Evolutionary conservation across 208 protist species (phyloP).

Genomic region (Vickermania ingenoplastis): DNA sequence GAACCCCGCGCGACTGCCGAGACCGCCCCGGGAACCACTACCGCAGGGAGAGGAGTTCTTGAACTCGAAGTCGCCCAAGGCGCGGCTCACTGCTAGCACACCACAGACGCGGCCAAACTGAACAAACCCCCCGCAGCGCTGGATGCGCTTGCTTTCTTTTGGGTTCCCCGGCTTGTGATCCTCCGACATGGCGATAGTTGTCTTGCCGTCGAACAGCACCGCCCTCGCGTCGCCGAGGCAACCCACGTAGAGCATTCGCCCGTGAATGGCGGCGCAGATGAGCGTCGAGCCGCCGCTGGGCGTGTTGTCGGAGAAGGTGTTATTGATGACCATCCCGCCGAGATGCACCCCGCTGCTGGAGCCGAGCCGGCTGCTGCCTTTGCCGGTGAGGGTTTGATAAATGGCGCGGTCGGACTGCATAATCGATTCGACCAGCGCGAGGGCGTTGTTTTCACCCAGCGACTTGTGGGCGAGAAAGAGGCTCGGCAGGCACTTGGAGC

Average conservation of each 20-base stretch:
- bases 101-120: slow-evolving; percentile 90
- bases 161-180: slow-evolving; percentile 86
- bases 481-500: slow-evolving; percentile 43
- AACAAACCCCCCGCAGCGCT: slow-evolving; percentile 78
- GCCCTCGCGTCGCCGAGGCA: slow-evolving; percentile 84
- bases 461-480: slow-evolving; percentile 48
- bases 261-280: slow-evolving; percentile 51
- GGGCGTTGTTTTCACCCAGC: slow-evolving; percentile 62
- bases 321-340: background rate
- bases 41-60: slow-evolving; percentile 51
- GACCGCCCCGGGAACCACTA: slow-evolving; percentile 13
- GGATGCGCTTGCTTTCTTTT: slow-evolving; percentile 67
- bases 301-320: background rate
- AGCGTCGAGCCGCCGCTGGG: slow-evolving; percentile 55
- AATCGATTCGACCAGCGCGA: slow-evolving; percentile 63
- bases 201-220: slow-evolving; percentile 65
- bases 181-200: slow-evolving; percentile 79
- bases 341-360: background rate
- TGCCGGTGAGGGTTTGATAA: slow-evolving; percentile 14
- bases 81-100: slow-evolving; percentile 80
- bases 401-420: slow-evolving; percentile 51
- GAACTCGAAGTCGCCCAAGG: slow-evolving; percentile 88
- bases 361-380: slow-evolving; percentile 5
- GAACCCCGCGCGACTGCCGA: slow-evolving; percentile 2
- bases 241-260: slow-evolving; percentile 74